Evolutionary conservation across 192 early-diverging fungal genomes (phyloP), one percentile per base, ranked within the genome.

Genomic region (Coemansia sp.): DNA sequence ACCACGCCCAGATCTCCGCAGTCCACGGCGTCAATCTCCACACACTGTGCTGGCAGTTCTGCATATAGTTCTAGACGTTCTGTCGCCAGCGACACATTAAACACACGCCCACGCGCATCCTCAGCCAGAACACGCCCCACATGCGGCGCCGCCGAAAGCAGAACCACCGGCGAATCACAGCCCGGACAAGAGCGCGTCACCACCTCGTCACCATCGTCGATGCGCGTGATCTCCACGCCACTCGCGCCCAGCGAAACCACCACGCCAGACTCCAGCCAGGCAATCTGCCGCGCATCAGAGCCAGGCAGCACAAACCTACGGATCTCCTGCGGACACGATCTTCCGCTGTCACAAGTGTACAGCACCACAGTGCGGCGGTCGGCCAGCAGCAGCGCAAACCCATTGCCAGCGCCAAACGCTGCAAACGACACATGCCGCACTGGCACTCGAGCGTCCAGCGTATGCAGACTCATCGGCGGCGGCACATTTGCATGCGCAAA

Each of bases 401-500:
- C 84, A 57, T 92, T 89, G 5, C 88, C 90, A 3, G 77, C 59
- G 65, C 83, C 70, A 63, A 79, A 69, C 15, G 84, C 78, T 6
- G 74, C 83, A 68, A 94, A 96, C 5, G 89, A 65, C 15, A 91
- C 84, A 62, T 87, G 78, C 6, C 81, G 68, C 14, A 81, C 75
- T 0, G 73, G 53, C n/a, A 32, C 24, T 2, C 25, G 39, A 2
- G 38, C 27, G 0, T 49, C 29, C 32, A 81, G 48, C 1, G 66
- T 69, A 51, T 75, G 63, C 25, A 75, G 73, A 7, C 69, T 79
- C 95, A 97, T 97, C n/a, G 97, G 97, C 29, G 97, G 97, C 37
- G 97, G 97, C 23, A 97, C 89, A 69, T 96, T 97, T 58, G 86
- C 84, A 56, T 87, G 76, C 57, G 79, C 71, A 56, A 81, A 75